A percentile compares a stretch with the other conserved stretches of the same genome.
These are phyloP conservation scores for Calonectria pseudoturangicola DNA, from an alignment of 2,329 filamentous ascomycete species.

Conservation along the genomic window DNA sequence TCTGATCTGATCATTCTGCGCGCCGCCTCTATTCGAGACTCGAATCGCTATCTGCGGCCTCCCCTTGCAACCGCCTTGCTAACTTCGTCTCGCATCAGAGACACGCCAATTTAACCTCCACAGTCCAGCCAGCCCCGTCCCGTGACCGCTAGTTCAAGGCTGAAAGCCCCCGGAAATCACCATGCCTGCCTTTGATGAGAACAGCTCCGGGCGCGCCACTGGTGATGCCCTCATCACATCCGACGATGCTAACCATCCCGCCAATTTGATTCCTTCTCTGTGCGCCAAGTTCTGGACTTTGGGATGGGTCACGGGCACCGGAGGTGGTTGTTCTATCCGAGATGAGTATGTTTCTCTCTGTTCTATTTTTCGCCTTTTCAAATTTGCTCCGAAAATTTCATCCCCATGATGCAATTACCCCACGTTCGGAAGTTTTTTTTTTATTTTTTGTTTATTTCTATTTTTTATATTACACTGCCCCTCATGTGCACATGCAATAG, in stretches of 20 bases:
- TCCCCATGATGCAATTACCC: slow-evolving; percentile 2
- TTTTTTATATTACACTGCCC: too few species aligned
- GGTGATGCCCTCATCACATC: slow-evolving; percentile 71
- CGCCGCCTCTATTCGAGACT: slow-evolving; percentile 30
- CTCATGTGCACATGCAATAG: slow-evolving; percentile 9
- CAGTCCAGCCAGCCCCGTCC: slow-evolving; percentile 37
- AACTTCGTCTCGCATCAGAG: slow-evolving; percentile 36
- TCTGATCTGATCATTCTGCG: slow-evolving; percentile 33
- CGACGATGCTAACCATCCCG: slow-evolving; percentile 87
- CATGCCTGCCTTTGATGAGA: slow-evolving; percentile 46
- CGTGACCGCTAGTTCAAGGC: slow-evolving; percentile 24
- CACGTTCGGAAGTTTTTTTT: slow-evolving; percentile 16
- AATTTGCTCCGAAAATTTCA: background rate
- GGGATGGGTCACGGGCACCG: slow-evolving; percentile 94
- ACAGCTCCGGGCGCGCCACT: slow-evolving; percentile 42
- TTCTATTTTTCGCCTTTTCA: slow-evolving; percentile 32
- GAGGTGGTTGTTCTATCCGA: slow-evolving; percentile 86
- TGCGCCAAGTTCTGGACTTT: slow-evolving; percentile 97
- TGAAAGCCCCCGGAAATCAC: slow-evolving; percentile 18
- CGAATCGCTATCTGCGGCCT: slow-evolving; percentile 31
- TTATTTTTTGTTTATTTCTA: too few species aligned
- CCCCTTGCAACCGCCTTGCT: slow-evolving; percentile 40
- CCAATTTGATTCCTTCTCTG: slow-evolving; percentile 94
- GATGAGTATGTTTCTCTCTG: slow-evolving; percentile 69
- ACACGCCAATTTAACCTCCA: slow-evolving; percentile 32